These are phyloP conservation scores for Sporothrix pallida DNA, from an alignment of 2,329 filamentous ascomycete species.

Conservation along the genomic window DNA sequence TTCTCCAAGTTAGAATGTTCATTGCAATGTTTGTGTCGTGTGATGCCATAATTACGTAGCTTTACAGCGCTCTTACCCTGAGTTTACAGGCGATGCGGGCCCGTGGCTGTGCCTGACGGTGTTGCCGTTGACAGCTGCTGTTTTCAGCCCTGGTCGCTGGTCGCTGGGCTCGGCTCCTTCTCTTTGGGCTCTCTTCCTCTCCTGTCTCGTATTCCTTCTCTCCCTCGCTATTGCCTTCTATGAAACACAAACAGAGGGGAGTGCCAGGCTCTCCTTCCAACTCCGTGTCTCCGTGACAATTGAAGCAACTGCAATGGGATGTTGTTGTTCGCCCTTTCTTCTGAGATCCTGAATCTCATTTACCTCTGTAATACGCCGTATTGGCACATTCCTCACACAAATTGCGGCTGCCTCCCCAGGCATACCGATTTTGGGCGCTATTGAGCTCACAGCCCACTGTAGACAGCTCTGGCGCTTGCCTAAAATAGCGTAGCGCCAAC, in stretches of 20 bases:
- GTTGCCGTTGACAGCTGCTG: background rate
- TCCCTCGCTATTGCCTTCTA: slow-evolving; percentile 7
- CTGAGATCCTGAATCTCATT: background rate
- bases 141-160: background rate
- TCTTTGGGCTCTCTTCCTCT: background rate
- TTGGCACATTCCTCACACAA: background rate
- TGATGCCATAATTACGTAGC: background rate
- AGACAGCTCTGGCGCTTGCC: slow-evolving; percentile 25
- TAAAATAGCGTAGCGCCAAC: slow-evolving; percentile 25
- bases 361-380: background rate
- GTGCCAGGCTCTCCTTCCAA: slow-evolving; percentile 9
- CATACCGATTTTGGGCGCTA: background rate
- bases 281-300: background rate
- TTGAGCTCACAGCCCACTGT: slow-evolving; percentile 12
- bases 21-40: background rate
- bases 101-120: background rate
- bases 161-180: background rate
- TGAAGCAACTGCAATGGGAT: background rate
- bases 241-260: slow-evolving; percentile 26
- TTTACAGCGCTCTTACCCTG: background rate
- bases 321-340: background rate
- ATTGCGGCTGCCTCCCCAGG: slow-evolving; percentile 1
- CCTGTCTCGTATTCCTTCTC: background rate
- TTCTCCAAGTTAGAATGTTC: background rate
- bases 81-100: background rate